phyloP scores from a whole-genome alignment of 1,284 basidiomycete species.

The Exobasidium rhododendri region DNA sequence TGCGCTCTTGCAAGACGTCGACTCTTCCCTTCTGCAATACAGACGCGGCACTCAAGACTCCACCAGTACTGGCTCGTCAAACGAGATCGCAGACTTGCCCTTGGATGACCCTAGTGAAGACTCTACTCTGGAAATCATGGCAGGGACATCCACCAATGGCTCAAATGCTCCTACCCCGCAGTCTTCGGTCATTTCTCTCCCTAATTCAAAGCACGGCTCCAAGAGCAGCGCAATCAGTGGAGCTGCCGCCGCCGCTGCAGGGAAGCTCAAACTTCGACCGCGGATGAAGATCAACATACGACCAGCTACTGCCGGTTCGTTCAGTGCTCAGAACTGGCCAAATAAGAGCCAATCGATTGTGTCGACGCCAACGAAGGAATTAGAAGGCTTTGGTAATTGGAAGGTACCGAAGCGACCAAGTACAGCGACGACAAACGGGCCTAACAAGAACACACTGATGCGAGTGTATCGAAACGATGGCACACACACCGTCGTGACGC shows the following conservation, averaged over 20 bases:
- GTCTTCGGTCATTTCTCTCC: neutral
- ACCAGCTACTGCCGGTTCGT: conserved; percentile 41
- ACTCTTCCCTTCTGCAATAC: neutral
- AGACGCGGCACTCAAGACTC: neutral
- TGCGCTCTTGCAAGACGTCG: neutral
- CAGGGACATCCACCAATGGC: neutral
- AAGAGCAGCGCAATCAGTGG: conserved; percentile 19
- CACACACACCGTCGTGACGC: conserved; percentile 69
- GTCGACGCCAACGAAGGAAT: neutral
- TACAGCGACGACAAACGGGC: neutral
- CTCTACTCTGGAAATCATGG: neutral
- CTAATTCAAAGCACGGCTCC: neutral
- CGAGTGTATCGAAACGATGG: conserved; percentile 72
- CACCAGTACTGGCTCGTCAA: neutral
- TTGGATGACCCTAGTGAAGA: neutral
- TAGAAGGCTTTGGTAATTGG: conserved; percentile 4
- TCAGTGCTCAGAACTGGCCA: conserved; percentile 19
- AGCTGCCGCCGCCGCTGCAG: conserved; percentile 39
- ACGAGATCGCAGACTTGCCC: neutral
- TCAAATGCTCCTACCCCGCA: neutral
- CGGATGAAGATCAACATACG: conserved; percentile 25
- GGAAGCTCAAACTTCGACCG: conserved; percentile 39
- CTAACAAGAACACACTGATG: conserved; percentile 3
- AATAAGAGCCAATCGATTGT: neutral
- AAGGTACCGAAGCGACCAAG: conserved; percentile 15